Conservation (phyloP, 1,284 basidiomycete species). For the Ganoderma lucidum region DNA sequence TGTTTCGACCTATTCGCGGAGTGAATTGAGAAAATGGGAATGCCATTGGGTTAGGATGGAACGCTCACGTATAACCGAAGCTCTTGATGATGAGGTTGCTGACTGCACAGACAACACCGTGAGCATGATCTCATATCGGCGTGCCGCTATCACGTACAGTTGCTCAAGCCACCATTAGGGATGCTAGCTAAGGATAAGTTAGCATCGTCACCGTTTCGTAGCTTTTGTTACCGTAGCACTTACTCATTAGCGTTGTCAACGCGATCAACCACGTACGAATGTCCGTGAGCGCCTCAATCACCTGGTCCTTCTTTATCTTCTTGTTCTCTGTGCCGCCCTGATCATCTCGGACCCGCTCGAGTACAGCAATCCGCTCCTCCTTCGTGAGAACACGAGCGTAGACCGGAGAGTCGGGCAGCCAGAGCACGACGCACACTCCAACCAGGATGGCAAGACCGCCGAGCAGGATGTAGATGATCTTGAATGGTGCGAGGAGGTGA, state of each 20-base stretch:
- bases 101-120: slow-evolving; percentile 44
- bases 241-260: slow-evolving; percentile 64
- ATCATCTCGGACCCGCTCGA: slow-evolving; percentile 75
- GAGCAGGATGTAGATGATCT: slow-evolving; percentile 69
- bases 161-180: slow-evolving; percentile 70
- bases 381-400: slow-evolving; percentile 63
- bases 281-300: slow-evolving; percentile 65
- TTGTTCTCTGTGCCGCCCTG: slow-evolving; percentile 71
- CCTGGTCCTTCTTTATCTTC: slow-evolving; percentile 65
- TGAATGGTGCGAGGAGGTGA: slow-evolving; percentile 57
- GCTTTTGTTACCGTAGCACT: slow-evolving; percentile 33
- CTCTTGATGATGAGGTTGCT: slow-evolving; percentile 68
- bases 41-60: too few relatives aligned
- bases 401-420: slow-evolving; percentile 73
- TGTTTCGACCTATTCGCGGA: slow-evolving; percentile 56
- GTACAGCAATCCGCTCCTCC: slow-evolving; percentile 67
- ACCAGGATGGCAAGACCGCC: slow-evolving; percentile 68
- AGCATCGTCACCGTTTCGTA: background rate
- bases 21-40: too few relatives aligned
- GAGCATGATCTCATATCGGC: background rate
- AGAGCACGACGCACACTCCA: slow-evolving; percentile 63
- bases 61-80: slow-evolving; percentile 69
- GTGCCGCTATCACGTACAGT: slow-evolving; percentile 54
- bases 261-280: slow-evolving; percentile 72
- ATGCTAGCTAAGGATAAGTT: slow-evolving; percentile 55